Conservation (phyloP, 2,329 filamentous ascomycete genomes). For the Hirsutella rhossiliensis region DNA sequence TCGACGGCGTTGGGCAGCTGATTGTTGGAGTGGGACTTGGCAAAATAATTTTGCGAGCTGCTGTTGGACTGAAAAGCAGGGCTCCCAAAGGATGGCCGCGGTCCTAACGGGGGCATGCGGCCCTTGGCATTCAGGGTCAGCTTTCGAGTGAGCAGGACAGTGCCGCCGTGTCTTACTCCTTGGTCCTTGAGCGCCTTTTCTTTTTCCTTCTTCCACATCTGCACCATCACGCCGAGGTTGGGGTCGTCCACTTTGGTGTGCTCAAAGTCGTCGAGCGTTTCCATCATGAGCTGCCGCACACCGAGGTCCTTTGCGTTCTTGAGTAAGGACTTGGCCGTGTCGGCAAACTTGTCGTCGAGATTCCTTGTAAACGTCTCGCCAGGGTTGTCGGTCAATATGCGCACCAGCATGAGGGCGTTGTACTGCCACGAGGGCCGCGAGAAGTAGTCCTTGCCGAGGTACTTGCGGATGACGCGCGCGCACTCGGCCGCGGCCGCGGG, state of each 20-base stretch:
- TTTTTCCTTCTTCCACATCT: constrained; percentile 89
- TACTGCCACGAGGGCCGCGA: constrained; percentile 65
- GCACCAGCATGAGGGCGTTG: constrained; percentile 90
- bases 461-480: constrained; percentile 70
- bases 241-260: constrained; percentile 61
- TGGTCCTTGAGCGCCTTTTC: constrained; percentile 43
- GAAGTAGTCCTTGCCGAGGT: constrained; percentile 61
- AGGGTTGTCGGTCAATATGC: constrained; percentile 87
- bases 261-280: constrained; percentile 74
- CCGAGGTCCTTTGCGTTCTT: constrained; percentile 58
- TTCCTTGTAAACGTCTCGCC: constrained; percentile 85
- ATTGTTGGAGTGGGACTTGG: constrained; percentile 34
- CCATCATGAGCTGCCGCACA: constrained; percentile 75
- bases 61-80: constrained; percentile 13
- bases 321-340: constrained; percentile 63
- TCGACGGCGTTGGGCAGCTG: constrained; percentile 59
- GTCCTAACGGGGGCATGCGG: constrained; percentile 8
- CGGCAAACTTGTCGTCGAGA: constrained; percentile 73
- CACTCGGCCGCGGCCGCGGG: constrained; percentile 74
- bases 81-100: background rate
- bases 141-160: background rate
- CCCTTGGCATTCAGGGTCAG: constrained; percentile 9
- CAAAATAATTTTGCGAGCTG: constrained; percentile 45
- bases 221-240: constrained; percentile 55
- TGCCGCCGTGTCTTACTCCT: constrained; percentile 27